These are phyloP conservation scores for Crassisporium funariophilum DNA, from an alignment of 768 basidiomycete species.

Conservation along the genomic window DNA sequence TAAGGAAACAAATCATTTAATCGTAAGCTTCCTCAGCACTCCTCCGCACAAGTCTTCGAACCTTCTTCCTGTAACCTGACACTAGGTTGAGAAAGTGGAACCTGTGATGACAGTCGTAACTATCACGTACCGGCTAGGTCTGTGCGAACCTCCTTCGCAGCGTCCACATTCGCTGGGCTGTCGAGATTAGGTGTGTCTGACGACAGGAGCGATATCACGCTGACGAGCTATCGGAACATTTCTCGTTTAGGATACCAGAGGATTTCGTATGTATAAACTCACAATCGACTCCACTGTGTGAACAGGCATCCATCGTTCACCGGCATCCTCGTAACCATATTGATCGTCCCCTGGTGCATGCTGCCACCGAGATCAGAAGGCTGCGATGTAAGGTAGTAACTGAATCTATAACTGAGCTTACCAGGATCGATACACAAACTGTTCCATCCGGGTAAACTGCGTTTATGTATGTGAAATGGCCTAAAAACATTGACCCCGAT, in stretches of 20 bases:
- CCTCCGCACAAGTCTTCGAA: conserved; percentile 81
- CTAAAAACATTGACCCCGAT: neutral
- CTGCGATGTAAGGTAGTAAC: conserved; percentile 1
- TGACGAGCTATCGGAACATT: conserved; percentile 69
- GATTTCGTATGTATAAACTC: conserved; percentile 27
- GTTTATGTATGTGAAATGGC: conserved; percentile 5
- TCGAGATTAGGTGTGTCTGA: conserved; percentile 90
- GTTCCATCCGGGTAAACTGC: conserved; percentile 90
- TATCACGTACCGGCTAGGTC: conserved; percentile 54
- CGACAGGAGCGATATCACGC: conserved; percentile 94
- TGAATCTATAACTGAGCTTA: conserved; percentile 33
- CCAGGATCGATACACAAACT: conserved; percentile 96
- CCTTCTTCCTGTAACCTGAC: conserved; percentile 94
- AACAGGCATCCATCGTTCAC: conserved; percentile 97
- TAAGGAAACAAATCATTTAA: conserved; percentile 31
- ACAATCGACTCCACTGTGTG: conserved; percentile 98
- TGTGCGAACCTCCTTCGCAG: conserved; percentile 83
- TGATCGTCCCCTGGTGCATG: conserved; percentile 97
- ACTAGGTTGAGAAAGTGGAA: conserved; percentile 23
- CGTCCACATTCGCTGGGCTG: conserved; percentile 96
- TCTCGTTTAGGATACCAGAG: conserved; percentile 12
- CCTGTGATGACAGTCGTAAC: conserved; percentile 1
- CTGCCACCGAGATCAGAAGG: conserved; percentile 41
- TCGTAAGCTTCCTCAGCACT: conserved; percentile 91
- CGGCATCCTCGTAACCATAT: conserved; percentile 95